Evolutionary conservation across 495 filamentous ascomycete species (phyloP), one percentile per base, ranked within the genome.

Genomic region (Penicillium goetzii): DNA sequence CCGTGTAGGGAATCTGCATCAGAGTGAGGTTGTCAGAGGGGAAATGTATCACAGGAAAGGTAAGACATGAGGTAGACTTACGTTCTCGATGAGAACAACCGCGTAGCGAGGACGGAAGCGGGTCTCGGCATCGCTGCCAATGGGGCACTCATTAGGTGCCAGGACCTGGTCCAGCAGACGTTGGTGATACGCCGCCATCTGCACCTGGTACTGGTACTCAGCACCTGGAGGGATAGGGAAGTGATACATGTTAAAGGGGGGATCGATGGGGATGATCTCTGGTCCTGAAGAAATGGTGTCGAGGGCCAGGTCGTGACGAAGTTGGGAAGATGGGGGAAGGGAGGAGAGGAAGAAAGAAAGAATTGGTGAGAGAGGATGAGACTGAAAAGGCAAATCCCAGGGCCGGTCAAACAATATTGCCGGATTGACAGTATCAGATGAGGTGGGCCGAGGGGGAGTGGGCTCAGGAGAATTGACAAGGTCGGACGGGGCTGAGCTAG

Each of bases 81-180:
- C 81, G 56, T 83, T 83, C 17, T 76, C 72, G 54, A 84, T 73
- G 52, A 74, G 76, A 45, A 83, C 43, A n/a, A 84, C 81, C n/a
- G 81, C 81, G 64, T 72, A 74, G 25, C 68, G 61, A 0, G 71
- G 60, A 12, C 71, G 59, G 2, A 30, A 3, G 0, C 23, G 4
- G 7, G 47, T 26, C 23, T 69, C 56, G 5, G 68, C 61, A 9
- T 68, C 49, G 43, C 61, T 71, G 0, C 67, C 70, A 25, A 67
- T 61, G 0, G 61, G 51, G 10, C 45, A 50, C 1, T 45, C 36
- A 14, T 1, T 2, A 2, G 21, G 34, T 17, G 54, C n/a, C 4
- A 67, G 33, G 0, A 58, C 14, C 0, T 57, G 50, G 4, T 64
- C 26, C 1, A 64, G 23, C 2, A 57, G 17, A 2, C 21, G 34